Percentiles rank a stretch among this genome's conserved stretches.
Evolutionary conservation across 2,329 filamentous ascomycete species (phyloP).

Genomic region (Aureobasidium sp.): DNA sequence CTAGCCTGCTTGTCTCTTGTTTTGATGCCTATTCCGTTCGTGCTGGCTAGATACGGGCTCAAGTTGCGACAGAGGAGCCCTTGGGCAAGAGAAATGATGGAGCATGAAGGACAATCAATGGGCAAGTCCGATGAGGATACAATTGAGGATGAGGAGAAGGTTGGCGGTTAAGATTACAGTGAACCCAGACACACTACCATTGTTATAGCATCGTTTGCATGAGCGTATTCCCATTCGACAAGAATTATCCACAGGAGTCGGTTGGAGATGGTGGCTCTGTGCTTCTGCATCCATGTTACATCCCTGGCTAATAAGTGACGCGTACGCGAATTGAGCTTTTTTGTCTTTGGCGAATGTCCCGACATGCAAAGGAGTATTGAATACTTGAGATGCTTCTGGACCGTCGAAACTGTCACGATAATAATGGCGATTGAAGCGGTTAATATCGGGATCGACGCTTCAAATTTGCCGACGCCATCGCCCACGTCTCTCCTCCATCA

Average conservation of each 20-base stretch:
- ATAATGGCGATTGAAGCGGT: not conserved
- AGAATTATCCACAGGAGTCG: too few relatives aligned
- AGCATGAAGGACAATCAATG: not conserved
- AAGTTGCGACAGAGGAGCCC: constrained; percentile 32
- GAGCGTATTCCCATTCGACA: too few relatives aligned
- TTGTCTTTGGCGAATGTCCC: not conserved
- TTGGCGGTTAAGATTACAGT: not conserved
- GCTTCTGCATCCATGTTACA: too few relatives aligned
- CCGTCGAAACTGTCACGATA: not conserved
- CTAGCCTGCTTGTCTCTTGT: constrained; percentile 28
- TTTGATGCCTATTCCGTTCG: constrained; percentile 23
- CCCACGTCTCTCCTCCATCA: not conserved
- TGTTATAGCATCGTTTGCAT: too few relatives aligned
- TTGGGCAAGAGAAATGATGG: constrained; percentile 34
- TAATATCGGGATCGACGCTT: not conserved
- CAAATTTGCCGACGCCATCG: not conserved
- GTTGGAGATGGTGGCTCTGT: too few relatives aligned
- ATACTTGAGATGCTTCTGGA: not conserved
- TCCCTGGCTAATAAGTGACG: constrained; percentile 1
- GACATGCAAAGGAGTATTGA: not conserved
- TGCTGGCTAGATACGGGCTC: constrained; percentile 30
- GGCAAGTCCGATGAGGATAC: not conserved
- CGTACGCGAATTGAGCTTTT: not conserved
- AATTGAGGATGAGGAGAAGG: not conserved
- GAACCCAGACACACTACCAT: not conserved